Evolutionary conservation across 2,329 filamentous ascomycete genomes (phyloP).

Genomic region (Fusarium hainanense): DNA sequence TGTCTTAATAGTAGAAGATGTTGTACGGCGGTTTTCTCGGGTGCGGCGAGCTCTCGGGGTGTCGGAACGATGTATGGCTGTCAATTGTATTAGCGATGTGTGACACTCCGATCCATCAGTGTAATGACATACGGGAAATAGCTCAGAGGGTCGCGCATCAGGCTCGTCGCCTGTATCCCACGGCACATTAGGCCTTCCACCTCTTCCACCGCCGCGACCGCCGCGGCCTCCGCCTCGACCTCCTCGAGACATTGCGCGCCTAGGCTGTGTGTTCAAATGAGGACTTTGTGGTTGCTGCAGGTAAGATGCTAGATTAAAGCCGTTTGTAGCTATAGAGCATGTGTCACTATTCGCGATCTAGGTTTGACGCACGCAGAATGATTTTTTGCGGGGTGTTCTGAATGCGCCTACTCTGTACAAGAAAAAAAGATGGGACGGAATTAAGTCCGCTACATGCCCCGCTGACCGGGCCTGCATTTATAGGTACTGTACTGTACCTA

Average conservation of each 20-base stretch:
- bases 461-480: neutral
- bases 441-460: constrained; percentile 35
- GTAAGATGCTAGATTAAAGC: too few species aligned
- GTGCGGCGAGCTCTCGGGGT: constrained; percentile 55
- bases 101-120: neutral
- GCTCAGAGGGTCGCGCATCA: constrained; percentile 67
- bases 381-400: constrained; percentile 43
- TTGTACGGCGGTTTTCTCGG: constrained; percentile 61
- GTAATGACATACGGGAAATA: constrained; percentile 62
- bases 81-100: constrained; percentile 17
- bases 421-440: constrained; percentile 32
- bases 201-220: constrained; percentile 60
- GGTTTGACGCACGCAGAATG: constrained; percentile 30
- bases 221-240: constrained; percentile 65
- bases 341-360: constrained; percentile 11
- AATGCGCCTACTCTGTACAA: constrained; percentile 7
- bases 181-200: constrained; percentile 60
- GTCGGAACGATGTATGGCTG: constrained; percentile 64
- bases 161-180: constrained; percentile 67
- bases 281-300: neutral
- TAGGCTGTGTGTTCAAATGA: neutral
- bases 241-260: constrained; percentile 61
- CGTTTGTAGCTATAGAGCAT: constrained; percentile 2
- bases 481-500: neutral
- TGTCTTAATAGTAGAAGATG: constrained; percentile 67